These are phyloP conservation scores for Penicillium goetzii DNA, from an alignment of 495 filamentous ascomycete species.

Conservation along the genomic window DNA sequence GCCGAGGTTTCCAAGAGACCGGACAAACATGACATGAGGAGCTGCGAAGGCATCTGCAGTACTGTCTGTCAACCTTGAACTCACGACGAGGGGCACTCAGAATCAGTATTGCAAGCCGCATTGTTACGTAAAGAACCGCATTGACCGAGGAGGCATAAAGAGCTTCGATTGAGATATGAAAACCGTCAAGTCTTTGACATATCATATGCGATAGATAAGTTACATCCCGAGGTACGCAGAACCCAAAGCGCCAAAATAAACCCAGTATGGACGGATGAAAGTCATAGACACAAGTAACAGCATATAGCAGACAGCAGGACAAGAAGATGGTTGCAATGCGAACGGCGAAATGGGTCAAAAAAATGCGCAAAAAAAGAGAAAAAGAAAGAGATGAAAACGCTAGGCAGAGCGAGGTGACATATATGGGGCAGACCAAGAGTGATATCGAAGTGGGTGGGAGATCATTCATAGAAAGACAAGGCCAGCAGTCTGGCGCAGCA, in stretches of 20 bases:
- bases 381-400: constrained; percentile 10
- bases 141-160: background rate
- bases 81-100: background rate
- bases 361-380: background rate
- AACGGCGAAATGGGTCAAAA: background rate
- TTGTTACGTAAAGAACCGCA: too few species aligned
- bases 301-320: background rate
- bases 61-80: background rate
- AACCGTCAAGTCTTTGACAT: background rate
- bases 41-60: background rate
- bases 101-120: background rate
- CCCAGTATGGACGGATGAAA: background rate
- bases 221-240: background rate
- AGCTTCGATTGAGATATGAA: constrained; percentile 3
- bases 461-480: background rate
- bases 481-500: background rate
- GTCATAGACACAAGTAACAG: constrained; percentile 2
- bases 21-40: background rate
- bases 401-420: constrained; percentile 2
- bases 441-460: background rate
- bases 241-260: constrained; percentile 5
- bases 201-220: background rate
- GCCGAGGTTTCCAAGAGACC: background rate
- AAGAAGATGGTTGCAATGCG: background rate
- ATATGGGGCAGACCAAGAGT: background rate